A percentile compares a stretch with the other conserved stretches of the same genome.
Conservation (phyloP, 2,329 filamentous ascomycete genomes). For the Pseudophaeomoniella oleicola region DNA sequence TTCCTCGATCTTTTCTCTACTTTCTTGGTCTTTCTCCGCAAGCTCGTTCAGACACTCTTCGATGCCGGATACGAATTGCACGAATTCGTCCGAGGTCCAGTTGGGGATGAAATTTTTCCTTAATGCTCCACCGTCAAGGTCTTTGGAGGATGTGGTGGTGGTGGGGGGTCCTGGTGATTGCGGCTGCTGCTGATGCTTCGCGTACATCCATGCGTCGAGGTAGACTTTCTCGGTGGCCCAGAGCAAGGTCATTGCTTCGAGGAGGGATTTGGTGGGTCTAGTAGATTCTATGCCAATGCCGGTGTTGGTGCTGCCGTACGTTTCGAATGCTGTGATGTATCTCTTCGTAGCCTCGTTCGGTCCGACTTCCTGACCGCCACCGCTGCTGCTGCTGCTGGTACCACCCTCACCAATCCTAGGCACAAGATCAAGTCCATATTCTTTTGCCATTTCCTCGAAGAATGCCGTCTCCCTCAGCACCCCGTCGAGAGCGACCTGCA, state of each 20-base stretch:
- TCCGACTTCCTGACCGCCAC: slow-evolving; percentile 10
- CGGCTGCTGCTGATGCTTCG: slow-evolving; percentile 4
- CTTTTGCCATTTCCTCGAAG: slow-evolving; percentile 48
- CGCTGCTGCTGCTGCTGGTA: slow-evolving; percentile 5
- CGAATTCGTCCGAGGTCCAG: slow-evolving; percentile 50
- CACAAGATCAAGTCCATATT: slow-evolving; percentile 42
- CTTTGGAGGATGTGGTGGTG: slow-evolving; percentile 17
- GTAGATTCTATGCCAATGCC: background rate
- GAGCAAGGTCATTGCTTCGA: slow-evolving; percentile 59
- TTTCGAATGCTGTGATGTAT: slow-evolving; percentile 45
- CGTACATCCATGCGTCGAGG: slow-evolving; percentile 41
- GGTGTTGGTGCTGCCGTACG: slow-evolving; percentile 25
- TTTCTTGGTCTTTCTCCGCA: slow-evolving; percentile 23
- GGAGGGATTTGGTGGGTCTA: slow-evolving; percentile 31
- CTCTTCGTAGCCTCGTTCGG: slow-evolving; percentile 34
- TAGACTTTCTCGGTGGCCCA: slow-evolving; percentile 63
- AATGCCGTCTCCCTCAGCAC: slow-evolving; percentile 53
- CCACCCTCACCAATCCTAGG: too few species aligned
- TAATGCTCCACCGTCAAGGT: slow-evolving; percentile 51
- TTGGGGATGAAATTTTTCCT: slow-evolving; percentile 52
- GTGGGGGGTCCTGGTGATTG: background rate
- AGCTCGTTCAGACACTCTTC: slow-evolving; percentile 41
- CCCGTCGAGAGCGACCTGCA: slow-evolving; percentile 51
- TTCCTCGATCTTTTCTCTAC: slow-evolving; percentile 22
- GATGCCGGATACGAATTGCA: slow-evolving; percentile 41